phyloP scores from a whole-genome alignment of 192 early-diverging fungal species.

The Irineochytrium annulatum region DNA sequence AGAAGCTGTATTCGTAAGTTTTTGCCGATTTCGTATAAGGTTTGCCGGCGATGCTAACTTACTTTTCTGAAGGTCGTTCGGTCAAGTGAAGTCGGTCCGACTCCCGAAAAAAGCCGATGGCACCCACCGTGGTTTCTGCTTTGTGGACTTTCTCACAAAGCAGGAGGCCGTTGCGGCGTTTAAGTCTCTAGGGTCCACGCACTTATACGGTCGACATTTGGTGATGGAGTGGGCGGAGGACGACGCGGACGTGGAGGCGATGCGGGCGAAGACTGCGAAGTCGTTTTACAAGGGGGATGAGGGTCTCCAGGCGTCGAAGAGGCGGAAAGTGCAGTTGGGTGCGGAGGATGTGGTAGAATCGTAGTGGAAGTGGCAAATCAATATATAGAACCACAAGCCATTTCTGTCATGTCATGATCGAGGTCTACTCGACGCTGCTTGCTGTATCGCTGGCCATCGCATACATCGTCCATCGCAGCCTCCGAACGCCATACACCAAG shows the following conservation, averaged over 20 bases:
- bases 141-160: slow-evolving; percentile 95
- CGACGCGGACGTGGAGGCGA: slow-evolving; percentile 67
- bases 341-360: slow-evolving; percentile 22
- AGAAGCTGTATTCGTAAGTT: slow-evolving; percentile 76
- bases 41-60: background rate
- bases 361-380: too few species aligned
- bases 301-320: slow-evolving; percentile 50
- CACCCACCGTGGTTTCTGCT: slow-evolving; percentile 94
- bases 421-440: too few species aligned
- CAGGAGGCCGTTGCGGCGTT: slow-evolving; percentile 91
- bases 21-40: slow-evolving; percentile 1
- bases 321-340: slow-evolving; percentile 62
- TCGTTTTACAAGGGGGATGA: slow-evolving; percentile 62
- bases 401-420: too few species aligned
- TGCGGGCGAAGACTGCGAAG: slow-evolving; percentile 81
- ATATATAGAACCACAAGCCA: too few species aligned
- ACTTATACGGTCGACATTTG: slow-evolving; percentile 95
- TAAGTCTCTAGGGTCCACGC: slow-evolving; percentile 80
- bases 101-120: slow-evolving; percentile 92
- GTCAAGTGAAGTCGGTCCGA: slow-evolving; percentile 90
- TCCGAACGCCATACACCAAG: too few species aligned
- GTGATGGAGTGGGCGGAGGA: slow-evolving; percentile 94
- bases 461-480: too few species aligned
- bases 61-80: slow-evolving; percentile 66
- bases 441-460: too few species aligned